Conservation (phyloP, 177 flowering plant genomes). For the Tripterygium wilfordii region DNA sequence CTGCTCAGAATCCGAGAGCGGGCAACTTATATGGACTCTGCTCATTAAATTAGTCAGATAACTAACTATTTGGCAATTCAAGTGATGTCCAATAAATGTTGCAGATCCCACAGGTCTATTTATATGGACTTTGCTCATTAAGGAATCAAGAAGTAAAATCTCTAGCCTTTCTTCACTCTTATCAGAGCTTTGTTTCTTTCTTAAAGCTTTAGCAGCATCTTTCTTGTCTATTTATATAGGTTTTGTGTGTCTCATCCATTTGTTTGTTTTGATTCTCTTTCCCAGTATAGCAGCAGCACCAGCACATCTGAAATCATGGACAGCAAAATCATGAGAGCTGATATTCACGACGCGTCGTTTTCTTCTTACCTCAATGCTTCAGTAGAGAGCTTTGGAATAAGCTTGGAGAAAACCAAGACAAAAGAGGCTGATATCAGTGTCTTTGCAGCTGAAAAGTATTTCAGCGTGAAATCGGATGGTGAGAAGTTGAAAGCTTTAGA, state of each 20-base stretch:
- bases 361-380: constrained; percentile 25
- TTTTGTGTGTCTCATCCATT: no score
- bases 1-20: no score
- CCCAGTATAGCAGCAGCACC: no score
- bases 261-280: no score
- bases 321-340: constrained; percentile 2
- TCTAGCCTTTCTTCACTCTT: no score
- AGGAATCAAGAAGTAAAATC: no score
- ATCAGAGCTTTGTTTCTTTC: constrained; percentile 1
- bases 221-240: no score
- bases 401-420: constrained; percentile 8
- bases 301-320: constrained; percentile 18
- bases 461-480: constrained; percentile 29
- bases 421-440: constrained; percentile 33
- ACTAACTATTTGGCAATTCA: no score
- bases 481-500: not conserved
- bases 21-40: no score
- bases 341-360: constrained; percentile 33
- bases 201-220: no score
- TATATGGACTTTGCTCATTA: no score
- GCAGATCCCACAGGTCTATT: not conserved
- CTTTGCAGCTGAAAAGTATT: constrained; percentile 55
- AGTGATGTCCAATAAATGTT: not conserved
- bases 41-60: no score
- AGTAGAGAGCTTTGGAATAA: constrained; percentile 12